These are phyloP conservation scores for Delitschia confertaspora DNA, from an alignment of 495 filamentous ascomycete genomes.

Conservation along the genomic window DNA sequence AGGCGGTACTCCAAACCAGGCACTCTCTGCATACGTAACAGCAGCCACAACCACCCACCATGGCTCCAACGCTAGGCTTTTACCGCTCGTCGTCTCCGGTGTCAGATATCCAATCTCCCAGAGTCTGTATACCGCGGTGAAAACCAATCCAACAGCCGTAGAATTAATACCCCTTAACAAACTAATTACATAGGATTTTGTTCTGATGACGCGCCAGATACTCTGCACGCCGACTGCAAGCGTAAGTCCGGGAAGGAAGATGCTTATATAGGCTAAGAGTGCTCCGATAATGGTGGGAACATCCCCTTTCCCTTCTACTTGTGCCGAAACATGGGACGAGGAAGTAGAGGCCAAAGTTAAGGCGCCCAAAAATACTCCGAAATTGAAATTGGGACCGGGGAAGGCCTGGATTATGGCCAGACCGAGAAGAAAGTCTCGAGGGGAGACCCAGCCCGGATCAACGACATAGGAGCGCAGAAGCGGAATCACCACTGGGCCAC, in stretches of 20 bases:
- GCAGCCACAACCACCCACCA: slow-evolving; percentile 65
- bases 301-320: too few relatives aligned
- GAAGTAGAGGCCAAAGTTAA: slow-evolving; percentile 42
- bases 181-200: slow-evolving; percentile 45
- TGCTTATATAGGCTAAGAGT: slow-evolving; percentile 56
- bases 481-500: slow-evolving; percentile 78
- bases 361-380: slow-evolving; percentile 67
- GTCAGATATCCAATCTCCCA: slow-evolving; percentile 71
- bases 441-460: slow-evolving; percentile 66
- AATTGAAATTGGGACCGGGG: slow-evolving; percentile 84
- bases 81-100: slow-evolving; percentile 38
- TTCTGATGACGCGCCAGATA: slow-evolving; percentile 56
- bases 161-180: slow-evolving; percentile 65
- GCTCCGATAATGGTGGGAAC: slow-evolving; percentile 47
- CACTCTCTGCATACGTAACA: slow-evolving; percentile 52
- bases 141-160: slow-evolving; percentile 67
- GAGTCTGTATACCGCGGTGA: slow-evolving; percentile 76
- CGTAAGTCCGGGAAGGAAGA: slow-evolving; percentile 62
- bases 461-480: slow-evolving; percentile 73
- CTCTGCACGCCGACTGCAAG: slow-evolving; percentile 59
- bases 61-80: slow-evolving; percentile 55
- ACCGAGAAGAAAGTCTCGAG: slow-evolving; percentile 73
- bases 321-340: too few relatives aligned
- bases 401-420: slow-evolving; percentile 77
- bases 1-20: slow-evolving; percentile 53